phyloP scores from a whole-genome alignment of 257 asterid species.

The Solanum lignicaule region DNA sequence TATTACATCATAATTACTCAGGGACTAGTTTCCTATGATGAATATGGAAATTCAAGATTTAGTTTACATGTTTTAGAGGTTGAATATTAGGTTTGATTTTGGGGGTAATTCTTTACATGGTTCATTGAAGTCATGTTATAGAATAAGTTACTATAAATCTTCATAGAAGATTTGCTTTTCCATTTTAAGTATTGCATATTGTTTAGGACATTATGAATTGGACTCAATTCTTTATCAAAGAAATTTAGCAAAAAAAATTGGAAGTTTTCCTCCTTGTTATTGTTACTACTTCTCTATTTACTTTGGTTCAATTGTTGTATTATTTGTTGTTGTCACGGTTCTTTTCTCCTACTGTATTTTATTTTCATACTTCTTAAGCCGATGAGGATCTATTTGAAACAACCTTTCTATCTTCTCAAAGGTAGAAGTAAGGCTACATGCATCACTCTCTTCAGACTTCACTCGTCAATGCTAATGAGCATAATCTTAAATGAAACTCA shows the following conservation, averaged over 20 bases:
- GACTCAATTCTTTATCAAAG: background rate
- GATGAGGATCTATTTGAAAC: background rate
- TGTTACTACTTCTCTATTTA: background rate
- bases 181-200: background rate
- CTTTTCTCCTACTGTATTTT: background rate
- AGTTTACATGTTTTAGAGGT: background rate
- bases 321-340: background rate
- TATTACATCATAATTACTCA: slow-evolving; percentile 49
- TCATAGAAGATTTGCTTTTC: background rate
- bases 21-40: slow-evolving; percentile 19
- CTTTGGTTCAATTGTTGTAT: background rate
- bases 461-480: background rate
- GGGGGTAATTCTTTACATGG: background rate
- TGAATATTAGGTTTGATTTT: background rate
- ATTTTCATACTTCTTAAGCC: background rate
- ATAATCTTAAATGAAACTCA: background rate
- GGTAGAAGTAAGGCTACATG: too few relatives aligned
- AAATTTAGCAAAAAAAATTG: background rate
- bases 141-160: background rate
- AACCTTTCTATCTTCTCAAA: background rate
- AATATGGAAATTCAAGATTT: background rate
- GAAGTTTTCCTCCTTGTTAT: background rate
- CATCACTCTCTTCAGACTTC: background rate
- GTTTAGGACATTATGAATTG: background rate
- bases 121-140: background rate